Percentiles rank a stretch among this genome's conserved stretches.
Conservation (phyloP, 306 rosid genomes). For the Quercus suber region DNA sequence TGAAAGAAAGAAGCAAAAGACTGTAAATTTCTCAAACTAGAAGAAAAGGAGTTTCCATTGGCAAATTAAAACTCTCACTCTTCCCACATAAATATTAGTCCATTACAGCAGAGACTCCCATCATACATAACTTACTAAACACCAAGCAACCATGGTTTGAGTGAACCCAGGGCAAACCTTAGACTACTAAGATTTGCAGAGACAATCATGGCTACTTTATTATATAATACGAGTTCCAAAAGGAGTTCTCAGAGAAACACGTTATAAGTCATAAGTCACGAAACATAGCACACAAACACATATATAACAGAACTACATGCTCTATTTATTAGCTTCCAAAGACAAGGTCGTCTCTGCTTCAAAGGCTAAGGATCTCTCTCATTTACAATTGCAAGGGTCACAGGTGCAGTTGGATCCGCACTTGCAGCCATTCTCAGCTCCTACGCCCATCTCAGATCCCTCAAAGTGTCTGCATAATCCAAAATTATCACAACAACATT, state of each 20-base stretch:
- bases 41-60: background rate
- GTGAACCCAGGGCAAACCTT: constrained; percentile 20
- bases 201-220: constrained; percentile 36
- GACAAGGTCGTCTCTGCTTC: constrained; percentile 32
- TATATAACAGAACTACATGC: background rate
- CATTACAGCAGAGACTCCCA: constrained; percentile 23
- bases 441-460: constrained; percentile 51
- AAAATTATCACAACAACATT: background rate
- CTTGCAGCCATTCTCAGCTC: constrained; percentile 67
- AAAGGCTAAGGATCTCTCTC: background rate
- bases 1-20: background rate
- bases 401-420: constrained; percentile 76
- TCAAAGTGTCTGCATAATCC: constrained; percentile 37
- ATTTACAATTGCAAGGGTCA: constrained; percentile 75
- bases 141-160: constrained; percentile 23
- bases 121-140: background rate
- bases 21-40: background rate
- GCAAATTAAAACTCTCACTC: background rate
- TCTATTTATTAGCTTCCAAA: background rate
- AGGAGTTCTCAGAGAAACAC: constrained; percentile 5
- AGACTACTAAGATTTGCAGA: constrained; percentile 1
- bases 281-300: background rate
- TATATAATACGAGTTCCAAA: constrained; percentile 6
- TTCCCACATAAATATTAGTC: background rate
- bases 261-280: background rate